Base-by-base conservation (phyloP, 768 basidiomycete species). In the Neoboletus brunneissimus region DNA sequence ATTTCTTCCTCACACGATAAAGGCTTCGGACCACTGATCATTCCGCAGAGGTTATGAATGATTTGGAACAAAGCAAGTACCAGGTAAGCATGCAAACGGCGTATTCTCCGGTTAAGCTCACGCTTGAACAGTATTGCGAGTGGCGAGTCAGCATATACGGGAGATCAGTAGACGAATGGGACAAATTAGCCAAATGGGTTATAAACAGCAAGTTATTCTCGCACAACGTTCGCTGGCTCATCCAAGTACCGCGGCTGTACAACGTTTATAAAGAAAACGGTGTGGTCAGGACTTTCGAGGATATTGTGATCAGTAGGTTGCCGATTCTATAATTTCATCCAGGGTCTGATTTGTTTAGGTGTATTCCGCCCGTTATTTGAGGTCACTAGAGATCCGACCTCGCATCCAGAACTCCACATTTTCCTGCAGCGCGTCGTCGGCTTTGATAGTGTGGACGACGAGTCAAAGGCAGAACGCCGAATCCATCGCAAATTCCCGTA, bases 381-480 rank as follows among this genome's bases (percentile, higher is more conserved):
- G 68, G 97, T 98, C 29, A 99, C 97, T 0, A 85, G 89, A 64
- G 87, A 98, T 69, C 97, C 97, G 0, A 72, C 76, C 3, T 85
- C 82, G 2, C 96, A 98, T 65, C 97, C 96, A 0, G 95, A 98
- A 65, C 79, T 99, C 12, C 96, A n/a, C n/a, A 79, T 96, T 35
- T 95, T 99, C 76, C 76, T 99, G 34, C 94, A 97, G 72, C 87
- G 97, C 6, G 94, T 98, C 7, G 73, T 98, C 50, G 97, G 97
- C 6, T 97, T 99, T 67, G 97, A 98, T 65, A 94, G 89, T n/a
- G 97, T 99, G 22, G 97, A 99, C 63, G 97, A 99, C 64, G 97
- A 99, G 74, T 94, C 91, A 2, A 98, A 98, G 74, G 78, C 85
- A 0, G 97, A 99, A 72, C 78, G 94, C 53, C 79, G 97, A 27